These are phyloP conservation scores for Myxozyma udenii DNA, from an alignment of 805 yeast genomes.

Conservation along the genomic window DNA sequence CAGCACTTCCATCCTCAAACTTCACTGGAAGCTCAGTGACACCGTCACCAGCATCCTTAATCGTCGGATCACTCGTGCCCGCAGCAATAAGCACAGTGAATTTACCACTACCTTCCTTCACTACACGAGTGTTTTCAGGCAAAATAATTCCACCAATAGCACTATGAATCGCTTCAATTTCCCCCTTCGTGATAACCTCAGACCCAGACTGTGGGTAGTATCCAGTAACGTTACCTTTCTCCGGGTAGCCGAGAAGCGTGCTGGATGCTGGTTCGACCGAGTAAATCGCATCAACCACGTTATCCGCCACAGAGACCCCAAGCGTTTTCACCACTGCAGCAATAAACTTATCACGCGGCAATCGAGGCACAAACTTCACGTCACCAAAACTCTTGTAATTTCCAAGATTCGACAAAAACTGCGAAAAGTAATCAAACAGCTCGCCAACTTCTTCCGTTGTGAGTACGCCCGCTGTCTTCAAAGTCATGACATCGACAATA, in stretches of 20 bases:
- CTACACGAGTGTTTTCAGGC: constrained; percentile 79
- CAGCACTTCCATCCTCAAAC: constrained; percentile 38
- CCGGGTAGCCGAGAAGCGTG: constrained; percentile 72
- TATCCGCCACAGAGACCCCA: constrained; percentile 35
- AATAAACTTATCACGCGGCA: constrained; percentile 50
- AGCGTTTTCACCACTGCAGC: constrained; percentile 44
- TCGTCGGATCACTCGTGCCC: constrained; percentile 35
- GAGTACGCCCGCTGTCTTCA: constrained; percentile 23
- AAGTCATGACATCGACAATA: background rate
- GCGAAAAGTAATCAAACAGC: constrained; percentile 62
- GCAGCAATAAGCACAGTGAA: constrained; percentile 71
- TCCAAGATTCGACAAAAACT: constrained; percentile 63
- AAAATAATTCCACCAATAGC: constrained; percentile 61
- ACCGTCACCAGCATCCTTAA: constrained; percentile 16
- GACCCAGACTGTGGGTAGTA: constrained; percentile 54
- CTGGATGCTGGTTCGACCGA: constrained; percentile 46
- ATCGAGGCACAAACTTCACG: constrained; percentile 72
- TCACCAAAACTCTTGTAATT: constrained; percentile 87
- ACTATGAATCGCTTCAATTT: constrained; percentile 63
- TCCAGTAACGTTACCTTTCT: constrained; percentile 68
- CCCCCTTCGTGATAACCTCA: constrained; percentile 48
- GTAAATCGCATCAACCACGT: constrained; percentile 47
- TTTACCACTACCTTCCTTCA: constrained; percentile 46
- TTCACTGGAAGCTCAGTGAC: constrained; percentile 39
- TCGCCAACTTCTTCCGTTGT: constrained; percentile 42